These are phyloP conservation scores for Ceratobasidium sp. DNA, from an alignment of 1,284 basidiomycete species.

Conservation along the genomic window DNA sequence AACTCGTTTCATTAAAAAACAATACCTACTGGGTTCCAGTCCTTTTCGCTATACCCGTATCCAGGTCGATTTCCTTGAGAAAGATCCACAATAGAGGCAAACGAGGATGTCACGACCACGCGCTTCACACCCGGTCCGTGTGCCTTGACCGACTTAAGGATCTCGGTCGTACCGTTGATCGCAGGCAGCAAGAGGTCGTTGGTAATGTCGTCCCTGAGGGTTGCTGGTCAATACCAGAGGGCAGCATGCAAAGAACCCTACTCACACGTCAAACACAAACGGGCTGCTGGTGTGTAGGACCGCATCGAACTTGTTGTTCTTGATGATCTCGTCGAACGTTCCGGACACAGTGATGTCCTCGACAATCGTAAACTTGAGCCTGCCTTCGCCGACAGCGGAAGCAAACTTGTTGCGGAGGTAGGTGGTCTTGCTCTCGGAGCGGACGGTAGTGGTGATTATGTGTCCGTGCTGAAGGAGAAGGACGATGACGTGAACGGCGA, in stretches of 20 bases:
- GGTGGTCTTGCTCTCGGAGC: constrained; percentile 5
- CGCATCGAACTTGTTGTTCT: constrained; percentile 24
- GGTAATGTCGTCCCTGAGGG: constrained; percentile 43
- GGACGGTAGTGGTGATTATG: constrained; percentile 55
- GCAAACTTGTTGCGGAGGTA: constrained; percentile 26
- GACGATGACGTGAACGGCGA: constrained; percentile 54
- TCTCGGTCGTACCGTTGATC: constrained; percentile 60
- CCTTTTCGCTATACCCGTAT: constrained; percentile 53
- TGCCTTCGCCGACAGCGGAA: not conserved
- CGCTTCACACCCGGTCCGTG: constrained; percentile 55
- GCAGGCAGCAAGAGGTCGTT: constrained; percentile 60
- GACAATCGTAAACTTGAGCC: constrained; percentile 21
- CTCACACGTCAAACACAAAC: constrained; percentile 17
- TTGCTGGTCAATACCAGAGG: not conserved
- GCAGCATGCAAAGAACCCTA: not conserved
- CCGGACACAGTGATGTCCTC: constrained; percentile 30
- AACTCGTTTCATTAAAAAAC: not conserved
- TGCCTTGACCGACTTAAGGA: constrained; percentile 57
- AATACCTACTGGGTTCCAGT: constrained; percentile 55
- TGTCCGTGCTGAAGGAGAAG: constrained; percentile 48
- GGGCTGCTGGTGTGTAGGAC: constrained; percentile 36
- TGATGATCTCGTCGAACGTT: constrained; percentile 23
- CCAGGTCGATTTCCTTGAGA: constrained; percentile 48
- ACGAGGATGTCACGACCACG: constrained; percentile 62
- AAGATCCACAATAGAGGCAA: constrained; percentile 54